phyloP scores from a whole-genome alignment of 805 yeast species.

The Ogataea trehaloabstinens region DNA sequence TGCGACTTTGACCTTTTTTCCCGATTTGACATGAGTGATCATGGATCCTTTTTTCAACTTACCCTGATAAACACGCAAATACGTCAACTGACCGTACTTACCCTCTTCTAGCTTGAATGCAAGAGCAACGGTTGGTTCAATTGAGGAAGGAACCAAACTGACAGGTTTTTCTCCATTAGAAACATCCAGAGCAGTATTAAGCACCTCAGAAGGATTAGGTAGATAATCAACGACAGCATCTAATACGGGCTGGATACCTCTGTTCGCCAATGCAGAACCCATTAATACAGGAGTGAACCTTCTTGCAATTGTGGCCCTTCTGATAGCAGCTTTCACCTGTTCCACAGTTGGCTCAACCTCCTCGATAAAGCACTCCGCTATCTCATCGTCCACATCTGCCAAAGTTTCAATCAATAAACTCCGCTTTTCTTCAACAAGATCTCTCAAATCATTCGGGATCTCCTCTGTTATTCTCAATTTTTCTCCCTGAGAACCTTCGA shows the following conservation, averaged over 20 bases:
- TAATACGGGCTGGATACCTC: slow-evolving; percentile 90
- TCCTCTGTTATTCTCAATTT: slow-evolving; percentile 54
- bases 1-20: slow-evolving; percentile 89
- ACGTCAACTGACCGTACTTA: slow-evolving; percentile 95
- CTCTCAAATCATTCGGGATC: slow-evolving; percentile 78
- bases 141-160: slow-evolving; percentile 66
- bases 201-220: slow-evolving; percentile 92
- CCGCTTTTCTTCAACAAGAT: slow-evolving; percentile 87
- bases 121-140: slow-evolving; percentile 86
- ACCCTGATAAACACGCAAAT: slow-evolving; percentile 96
- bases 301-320: slow-evolving; percentile 93
- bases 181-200: slow-evolving; percentile 85
- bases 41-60: slow-evolving; percentile 84
- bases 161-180: slow-evolving; percentile 64
- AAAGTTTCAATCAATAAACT: slow-evolving; percentile 82
- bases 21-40: slow-evolving; percentile 86
- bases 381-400: slow-evolving; percentile 97
- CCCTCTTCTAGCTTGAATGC: slow-evolving; percentile 99
- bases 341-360: slow-evolving; percentile 83
- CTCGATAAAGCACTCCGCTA: slow-evolving; percentile 88
- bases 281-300: slow-evolving; percentile 98
- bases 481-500: slow-evolving; percentile 91
- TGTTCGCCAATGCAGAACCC: slow-evolving; percentile 98
- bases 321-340: slow-evolving; percentile 84
- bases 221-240: slow-evolving; percentile 95